These are phyloP conservation scores for Tetracladium setigerum DNA, from an alignment of 495 filamentous ascomycete species.

Conservation along the genomic window DNA sequence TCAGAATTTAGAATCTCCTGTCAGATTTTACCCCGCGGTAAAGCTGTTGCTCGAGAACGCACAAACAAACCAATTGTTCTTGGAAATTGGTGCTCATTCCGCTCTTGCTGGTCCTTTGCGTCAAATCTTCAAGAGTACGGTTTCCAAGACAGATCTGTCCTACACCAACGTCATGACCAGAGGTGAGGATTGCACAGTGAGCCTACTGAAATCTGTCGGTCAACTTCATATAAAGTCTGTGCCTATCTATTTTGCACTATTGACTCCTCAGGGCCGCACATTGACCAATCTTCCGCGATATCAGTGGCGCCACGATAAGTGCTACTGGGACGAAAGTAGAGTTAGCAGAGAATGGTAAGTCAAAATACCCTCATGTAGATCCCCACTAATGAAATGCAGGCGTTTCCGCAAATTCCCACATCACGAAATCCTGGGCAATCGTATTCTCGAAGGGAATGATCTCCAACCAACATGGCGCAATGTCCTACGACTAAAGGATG, in stretches of 20 bases:
- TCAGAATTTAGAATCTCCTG: slow-evolving; percentile 2
- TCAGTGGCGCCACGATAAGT: slow-evolving; percentile 25
- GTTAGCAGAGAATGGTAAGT: slow-evolving; percentile 18
- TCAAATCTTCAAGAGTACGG: slow-evolving; percentile 29
- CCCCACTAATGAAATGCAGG: no score
- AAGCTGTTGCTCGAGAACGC: background rate
- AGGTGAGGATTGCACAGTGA: slow-evolving; percentile 36
- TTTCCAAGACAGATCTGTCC: background rate
- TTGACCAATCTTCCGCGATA: slow-evolving; percentile 28
- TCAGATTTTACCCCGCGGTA: background rate
- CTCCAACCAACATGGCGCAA: slow-evolving; percentile 30
- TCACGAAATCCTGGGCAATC: slow-evolving; percentile 30
- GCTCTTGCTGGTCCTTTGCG: slow-evolving; percentile 54
- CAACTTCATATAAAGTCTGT: slow-evolving; percentile 16
- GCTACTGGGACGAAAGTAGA: slow-evolving; percentile 27
- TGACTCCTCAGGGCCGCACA: slow-evolving; percentile 23
- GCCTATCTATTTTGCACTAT: slow-evolving; percentile 31
- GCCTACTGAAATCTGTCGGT: slow-evolving; percentile 33
- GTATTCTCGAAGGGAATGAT: slow-evolving; percentile 18
- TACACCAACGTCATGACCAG: slow-evolving; percentile 31
- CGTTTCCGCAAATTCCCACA: slow-evolving; percentile 17
- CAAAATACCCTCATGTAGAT: no score
- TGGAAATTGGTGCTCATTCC: slow-evolving; percentile 10
- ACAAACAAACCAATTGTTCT: background rate
- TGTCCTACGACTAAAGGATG: slow-evolving; percentile 18